Evolutionary conservation across 805 yeast species (phyloP).

Genomic region (Debaryomyces hansenii): DNA sequence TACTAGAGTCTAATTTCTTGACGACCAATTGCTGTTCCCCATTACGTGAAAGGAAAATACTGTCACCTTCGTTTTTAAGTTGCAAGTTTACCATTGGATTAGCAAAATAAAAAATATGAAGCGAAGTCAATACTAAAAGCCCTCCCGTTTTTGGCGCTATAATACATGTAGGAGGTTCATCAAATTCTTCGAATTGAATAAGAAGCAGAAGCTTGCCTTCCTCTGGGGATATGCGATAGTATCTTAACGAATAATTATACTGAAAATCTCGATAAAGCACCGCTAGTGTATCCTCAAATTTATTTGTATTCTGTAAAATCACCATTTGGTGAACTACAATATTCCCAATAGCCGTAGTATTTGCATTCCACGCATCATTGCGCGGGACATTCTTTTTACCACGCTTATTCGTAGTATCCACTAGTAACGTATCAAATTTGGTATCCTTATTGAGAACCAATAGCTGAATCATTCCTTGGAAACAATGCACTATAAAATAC

Average conservation of each 20-base stretch:
- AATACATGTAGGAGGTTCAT: constrained; percentile 27
- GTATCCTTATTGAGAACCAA: constrained; percentile 9
- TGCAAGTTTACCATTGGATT: constrained; percentile 11
- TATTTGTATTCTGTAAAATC: constrained; percentile 5
- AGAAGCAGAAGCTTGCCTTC: not conserved
- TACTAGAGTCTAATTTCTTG: not conserved
- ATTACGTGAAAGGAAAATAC: not conserved
- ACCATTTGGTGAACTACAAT: constrained; percentile 17
- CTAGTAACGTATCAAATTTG: not conserved
- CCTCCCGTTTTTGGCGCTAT: constrained; percentile 25
- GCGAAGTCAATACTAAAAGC: constrained; percentile 24
- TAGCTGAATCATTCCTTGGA: constrained; percentile 17
- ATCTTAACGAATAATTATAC: constrained; percentile 30
- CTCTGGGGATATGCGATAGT: constrained; percentile 18
- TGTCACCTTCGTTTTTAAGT: constrained; percentile 1
- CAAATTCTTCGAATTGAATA: constrained; percentile 28
- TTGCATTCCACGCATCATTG: constrained; percentile 3
- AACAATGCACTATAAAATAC: constrained; percentile 20
- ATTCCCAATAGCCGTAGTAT: constrained; percentile 17
- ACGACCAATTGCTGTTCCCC: constrained; percentile 8
- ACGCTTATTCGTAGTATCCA: not conserved
- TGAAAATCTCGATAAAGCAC: constrained; percentile 34
- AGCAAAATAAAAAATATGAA: constrained; percentile 30
- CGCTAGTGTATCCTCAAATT: constrained; percentile 16
- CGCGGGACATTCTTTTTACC: not conserved